Evolutionary conservation across 805 yeast species (phyloP).

Genomic region (Candida yuanshanica): DNA sequence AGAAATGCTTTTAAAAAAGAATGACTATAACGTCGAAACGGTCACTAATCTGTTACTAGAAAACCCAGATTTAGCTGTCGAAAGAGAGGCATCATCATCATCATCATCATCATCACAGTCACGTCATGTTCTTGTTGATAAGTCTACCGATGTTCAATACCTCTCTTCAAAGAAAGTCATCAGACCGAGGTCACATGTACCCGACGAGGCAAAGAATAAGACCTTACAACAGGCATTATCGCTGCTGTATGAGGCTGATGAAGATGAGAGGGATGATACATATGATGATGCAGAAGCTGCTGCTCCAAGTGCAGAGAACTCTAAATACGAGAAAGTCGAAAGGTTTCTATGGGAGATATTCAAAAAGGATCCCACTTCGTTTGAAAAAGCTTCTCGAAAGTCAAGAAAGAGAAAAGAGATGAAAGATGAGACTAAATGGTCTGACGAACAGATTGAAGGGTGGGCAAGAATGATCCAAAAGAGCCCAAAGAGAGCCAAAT

Average conservation of each 20-base stretch:
- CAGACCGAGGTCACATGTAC: conserved; percentile 24
- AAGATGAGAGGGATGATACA: conserved; percentile 83
- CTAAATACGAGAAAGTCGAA: conserved; percentile 40
- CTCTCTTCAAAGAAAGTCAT: conserved; percentile 14
- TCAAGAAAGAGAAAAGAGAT: conserved; percentile 45
- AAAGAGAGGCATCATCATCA: conserved; percentile 12
- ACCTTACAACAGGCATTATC: conserved; percentile 57
- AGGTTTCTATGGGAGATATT: conserved; percentile 49
- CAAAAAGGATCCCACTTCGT: conserved; percentile 43
- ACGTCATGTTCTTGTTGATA: conserved; percentile 15
- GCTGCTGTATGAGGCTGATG: conserved; percentile 66
- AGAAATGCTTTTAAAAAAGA: conserved; percentile 39
- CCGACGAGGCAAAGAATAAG: conserved; percentile 47
- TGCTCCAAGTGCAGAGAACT: conserved; percentile 9
- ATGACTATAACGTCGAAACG: conserved; percentile 46
- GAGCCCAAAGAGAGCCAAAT: conserved; percentile 54
- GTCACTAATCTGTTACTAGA: conserved; percentile 60
- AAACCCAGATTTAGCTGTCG: conserved; percentile 39
- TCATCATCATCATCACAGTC: neutral
- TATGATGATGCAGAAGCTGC: conserved; percentile 45
- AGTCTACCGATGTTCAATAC: conserved; percentile 10
- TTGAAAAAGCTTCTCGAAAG: conserved; percentile 46
- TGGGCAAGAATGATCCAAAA: conserved; percentile 77
- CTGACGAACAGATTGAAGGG: conserved; percentile 90
- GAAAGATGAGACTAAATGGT: conserved; percentile 55